Evolutionary conservation across 2,329 filamentous ascomycete genomes (phyloP).

Genomic region (Drechslera avenae): DNA sequence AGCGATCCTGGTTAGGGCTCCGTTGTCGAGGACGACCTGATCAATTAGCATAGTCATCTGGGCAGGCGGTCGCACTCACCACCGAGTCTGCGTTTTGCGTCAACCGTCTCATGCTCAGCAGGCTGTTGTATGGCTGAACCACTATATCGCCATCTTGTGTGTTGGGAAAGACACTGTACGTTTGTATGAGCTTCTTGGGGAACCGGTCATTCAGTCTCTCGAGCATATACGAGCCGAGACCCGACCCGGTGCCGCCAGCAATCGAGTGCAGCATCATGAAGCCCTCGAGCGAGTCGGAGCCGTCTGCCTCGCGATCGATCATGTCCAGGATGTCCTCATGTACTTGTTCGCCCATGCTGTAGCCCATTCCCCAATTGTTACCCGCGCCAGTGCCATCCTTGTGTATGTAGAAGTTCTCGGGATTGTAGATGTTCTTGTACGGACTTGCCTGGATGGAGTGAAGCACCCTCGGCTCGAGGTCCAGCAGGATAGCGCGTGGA

Average conservation of each 20-base stretch:
- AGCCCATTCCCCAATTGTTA: constrained; percentile 98
- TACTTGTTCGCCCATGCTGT: constrained; percentile 87
- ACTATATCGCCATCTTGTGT: constrained; percentile 90
- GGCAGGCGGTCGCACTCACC: constrained; percentile 51
- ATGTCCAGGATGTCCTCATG: constrained; percentile 99
- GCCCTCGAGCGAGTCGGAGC: constrained; percentile 95
- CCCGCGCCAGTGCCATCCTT: constrained; percentile 92
- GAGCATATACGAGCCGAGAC: constrained; percentile 91
- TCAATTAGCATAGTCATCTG: constrained; percentile 24
- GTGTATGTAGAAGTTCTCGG: constrained; percentile 97
- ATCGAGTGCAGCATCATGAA: constrained; percentile 99
- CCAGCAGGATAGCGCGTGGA: constrained; percentile 90
- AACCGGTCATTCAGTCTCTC: constrained; percentile 97
- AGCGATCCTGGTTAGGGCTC: constrained; percentile 88
- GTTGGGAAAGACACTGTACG: constrained; percentile 97
- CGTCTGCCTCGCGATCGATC: constrained; percentile 98
- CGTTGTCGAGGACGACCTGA: constrained; percentile 88
- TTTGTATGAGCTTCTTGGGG: constrained; percentile 98
- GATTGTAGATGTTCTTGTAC: constrained; percentile 99
- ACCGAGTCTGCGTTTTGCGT: constrained; percentile 98
- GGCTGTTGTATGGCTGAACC: constrained; percentile 97
- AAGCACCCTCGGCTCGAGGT: constrained; percentile 91
- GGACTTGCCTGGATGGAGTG: constrained; percentile 90
- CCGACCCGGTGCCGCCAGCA: constrained; percentile 93
- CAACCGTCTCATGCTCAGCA: constrained; percentile 86